Evolutionary conservation across 139 green algal species (phyloP), one percentile per base, ranked within the genome.

Genomic region (Microglena sp.): DNA sequence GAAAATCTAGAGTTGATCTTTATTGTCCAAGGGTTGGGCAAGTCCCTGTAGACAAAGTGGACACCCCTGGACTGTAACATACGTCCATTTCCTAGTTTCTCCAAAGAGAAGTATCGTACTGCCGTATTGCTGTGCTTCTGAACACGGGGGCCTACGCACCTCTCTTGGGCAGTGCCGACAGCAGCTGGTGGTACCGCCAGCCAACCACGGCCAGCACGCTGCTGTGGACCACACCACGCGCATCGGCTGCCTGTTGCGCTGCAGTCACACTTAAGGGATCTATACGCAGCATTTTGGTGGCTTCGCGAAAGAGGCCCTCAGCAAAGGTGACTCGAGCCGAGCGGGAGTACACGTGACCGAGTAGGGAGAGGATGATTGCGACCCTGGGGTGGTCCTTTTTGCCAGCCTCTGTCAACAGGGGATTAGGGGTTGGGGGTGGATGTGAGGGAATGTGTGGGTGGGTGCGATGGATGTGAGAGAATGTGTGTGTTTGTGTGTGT

Each of bases 131-230:
- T n/a, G n/a, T n/a, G n/a, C n/a, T n/a, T n/a, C n/a, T n/a, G n/a
- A n/a, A n/a, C n/a, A n/a, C n/a, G n/a, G n/a, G n/a, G n/a, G n/a
- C n/a, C n/a, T n/a, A 43, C 57, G 54, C 75, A 59, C 60, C 60
- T 62, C 87, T 68, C 21, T 79, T 81, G 0, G 86, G 86, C 69
- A 93, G 45, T 31, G 71, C 82, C 5, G 71, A 82, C 43, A 94
- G 77, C 71, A 94, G 75, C 76, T 93, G 87, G 30, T 71, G 68
- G 44, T 82, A 86, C 1, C 81, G 81, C 87, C 87, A 94, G 21
- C 68, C 64, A 27, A 84, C 55, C 71, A 84, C 32, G 21, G 87
- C 81, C 6, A 28, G 70, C 3, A 84, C 27, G 33, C 55, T 82
- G 29, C 76, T 61, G 63, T 93, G 87, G 24, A 86, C 68, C 3